Evolutionary conservation across 257 asterid species (phyloP).

Genomic region (Primulina huaijiensis): DNA sequence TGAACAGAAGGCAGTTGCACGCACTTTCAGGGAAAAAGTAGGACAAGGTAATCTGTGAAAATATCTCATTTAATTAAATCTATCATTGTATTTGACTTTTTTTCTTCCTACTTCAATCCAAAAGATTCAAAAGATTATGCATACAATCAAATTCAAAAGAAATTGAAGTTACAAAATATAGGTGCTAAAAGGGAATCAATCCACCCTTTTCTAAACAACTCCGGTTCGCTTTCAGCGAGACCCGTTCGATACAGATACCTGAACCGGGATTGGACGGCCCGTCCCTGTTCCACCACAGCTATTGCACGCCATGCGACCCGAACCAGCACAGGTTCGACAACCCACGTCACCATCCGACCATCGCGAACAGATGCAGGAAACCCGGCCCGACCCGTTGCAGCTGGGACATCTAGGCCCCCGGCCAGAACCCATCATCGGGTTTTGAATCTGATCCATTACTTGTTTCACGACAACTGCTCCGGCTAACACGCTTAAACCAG

Average conservation of each 20-base stretch:
- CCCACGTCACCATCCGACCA: conserved; percentile 96
- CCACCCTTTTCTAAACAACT: conserved; percentile 1
- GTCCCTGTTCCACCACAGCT: conserved; percentile 93
- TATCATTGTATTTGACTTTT: too few relatives aligned
- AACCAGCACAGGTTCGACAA: conserved; percentile 86
- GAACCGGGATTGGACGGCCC: conserved; percentile 86
- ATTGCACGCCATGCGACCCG: conserved; percentile 84
- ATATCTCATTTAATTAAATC: background rate
- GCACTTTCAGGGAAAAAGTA: background rate
- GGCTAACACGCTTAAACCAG: conserved; percentile 55
- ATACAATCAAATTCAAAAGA: background rate
- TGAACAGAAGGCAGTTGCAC: too few relatives aligned
- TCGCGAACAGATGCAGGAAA: conserved; percentile 75
- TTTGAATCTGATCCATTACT: conserved; percentile 43
- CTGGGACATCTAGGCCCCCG: conserved; percentile 63
- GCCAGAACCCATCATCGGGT: conserved; percentile 69
- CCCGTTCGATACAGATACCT: conserved; percentile 52
- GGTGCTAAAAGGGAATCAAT: background rate
- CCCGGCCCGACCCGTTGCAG: conserved; percentile 91
- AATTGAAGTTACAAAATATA: background rate
- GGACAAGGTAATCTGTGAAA: too few relatives aligned
- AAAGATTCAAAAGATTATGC: background rate
- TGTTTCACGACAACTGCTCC: conserved; percentile 69
- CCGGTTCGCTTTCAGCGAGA: conserved; percentile 26
- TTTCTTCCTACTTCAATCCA: background rate